Base-by-base conservation (phyloP, 2,329 filamentous ascomycete genomes). In the Coleophoma crateriformis region DNA sequence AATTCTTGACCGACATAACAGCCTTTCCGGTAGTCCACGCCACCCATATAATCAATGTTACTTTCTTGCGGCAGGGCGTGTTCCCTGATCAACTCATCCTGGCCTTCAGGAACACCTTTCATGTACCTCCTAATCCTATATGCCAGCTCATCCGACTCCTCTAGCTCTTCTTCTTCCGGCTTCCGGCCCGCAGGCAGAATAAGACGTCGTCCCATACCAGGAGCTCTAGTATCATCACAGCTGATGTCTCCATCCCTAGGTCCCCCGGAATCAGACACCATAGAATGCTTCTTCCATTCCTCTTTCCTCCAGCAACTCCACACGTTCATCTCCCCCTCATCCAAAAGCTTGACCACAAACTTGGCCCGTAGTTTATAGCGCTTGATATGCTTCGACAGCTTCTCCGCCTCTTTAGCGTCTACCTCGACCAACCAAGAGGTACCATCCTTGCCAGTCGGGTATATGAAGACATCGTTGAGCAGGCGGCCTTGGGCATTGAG, bases 1-100 rank as follows among this genome's bases (percentile, higher is more conserved):
- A 99, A 78, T 68, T 99, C 94, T 70, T 99, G 94, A 0, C 94
- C 94, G 7, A 97, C 82, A 68, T 99, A 99, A 70, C 94, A 99
- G 7, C 94, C 94, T 72, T 99, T 99, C 64, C 83, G 83, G 72
- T 94, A 99, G 69, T 96, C 89, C 57, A 99, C 85, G 22, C 83
- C 94, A 44, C 81, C 79, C 77, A 88, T 88, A 52, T 88, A 71
- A 68, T 99, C 94, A 65, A 97, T 78, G 66, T 96, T 96, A 64
- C 78, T 85, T 69, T 97, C 92, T 67, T 91, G 85, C 1, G 94
- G 92, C 48, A 99, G 74, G 1, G 90, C 84, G 15, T 77, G 72
- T 56, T 87, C 87, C 51, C 76, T 71, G 7, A 81, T 66, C 17
- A 99, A 84, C 72, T 99, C 94, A 14, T 71, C 66, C 64, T 88